Evolutionary conservation across 352 stramenopile species (phyloP).

Genomic region (Globisporangium cylindrosporum): DNA sequence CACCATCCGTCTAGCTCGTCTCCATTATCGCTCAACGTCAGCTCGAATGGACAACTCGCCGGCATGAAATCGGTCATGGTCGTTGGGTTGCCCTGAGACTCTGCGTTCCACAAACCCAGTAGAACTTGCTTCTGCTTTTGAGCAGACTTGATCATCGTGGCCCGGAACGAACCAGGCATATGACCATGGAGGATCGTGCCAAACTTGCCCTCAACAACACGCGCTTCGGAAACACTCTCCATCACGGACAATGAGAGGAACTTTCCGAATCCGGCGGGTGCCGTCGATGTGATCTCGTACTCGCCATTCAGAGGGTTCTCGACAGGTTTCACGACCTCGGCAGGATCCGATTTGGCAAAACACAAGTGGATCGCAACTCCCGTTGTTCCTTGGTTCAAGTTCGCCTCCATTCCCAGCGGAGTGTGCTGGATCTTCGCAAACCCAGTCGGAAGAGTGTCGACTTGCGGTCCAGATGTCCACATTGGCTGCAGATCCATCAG

Average conservation of each 20-base stretch:
- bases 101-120: slow-evolving; percentile 63
- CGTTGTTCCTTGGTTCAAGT: slow-evolving; percentile 76
- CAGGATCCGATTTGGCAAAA: slow-evolving; percentile 55
- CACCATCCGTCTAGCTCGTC: slow-evolving; percentile 78
- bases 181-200: slow-evolving; percentile 67
- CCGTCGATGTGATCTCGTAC: slow-evolving; percentile 60
- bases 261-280: slow-evolving; percentile 11
- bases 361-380: slow-evolving; percentile 78
- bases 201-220: slow-evolving; percentile 68
- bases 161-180: slow-evolving; percentile 54
- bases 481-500: slow-evolving; percentile 76
- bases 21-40: slow-evolving; percentile 43
- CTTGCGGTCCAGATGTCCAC: slow-evolving; percentile 67
- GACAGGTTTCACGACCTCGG: slow-evolving; percentile 52
- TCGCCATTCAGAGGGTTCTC: slow-evolving; percentile 72
- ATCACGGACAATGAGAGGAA: slow-evolving; percentile 67
- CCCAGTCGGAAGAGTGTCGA: slow-evolving; percentile 53
- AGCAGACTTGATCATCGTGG: slow-evolving; percentile 39
- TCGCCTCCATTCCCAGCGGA: slow-evolving; percentile 84
- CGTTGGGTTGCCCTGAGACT: slow-evolving; percentile 34
- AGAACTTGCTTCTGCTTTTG: slow-evolving; percentile 33
- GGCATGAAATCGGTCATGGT: slow-evolving; percentile 65
- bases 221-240: slow-evolving; percentile 41
- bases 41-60: slow-evolving; percentile 66
- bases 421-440: slow-evolving; percentile 88